Base-by-base conservation (phyloP, 768 basidiomycete genomes). In the Tremella mesenterica region DNA sequence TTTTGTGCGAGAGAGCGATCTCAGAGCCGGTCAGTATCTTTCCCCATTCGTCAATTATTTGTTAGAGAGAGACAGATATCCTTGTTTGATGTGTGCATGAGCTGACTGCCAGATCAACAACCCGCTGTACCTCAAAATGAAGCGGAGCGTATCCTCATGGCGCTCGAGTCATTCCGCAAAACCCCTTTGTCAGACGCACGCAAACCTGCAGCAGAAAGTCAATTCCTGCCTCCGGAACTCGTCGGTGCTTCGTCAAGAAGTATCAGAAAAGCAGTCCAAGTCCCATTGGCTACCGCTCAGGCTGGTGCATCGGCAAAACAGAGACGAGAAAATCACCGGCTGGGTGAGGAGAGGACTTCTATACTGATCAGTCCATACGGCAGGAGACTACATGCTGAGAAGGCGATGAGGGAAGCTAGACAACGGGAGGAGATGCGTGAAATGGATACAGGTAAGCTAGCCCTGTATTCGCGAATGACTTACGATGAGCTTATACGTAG, bases 341-440 rank as follows among this genome's bases (percentile, higher is more conserved):
- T 57, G 36, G 63, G 48, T 7, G 59, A 56, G 27, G 59, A 60
- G 21, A 50, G 59, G n/a, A 53, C 58, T 13, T 65, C 59, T n/a
- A 58, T 70, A 20, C 60, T 70, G 65, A 67, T 70, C 43, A 70
- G 68, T 52, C 68, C 68, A 25, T 70, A 70, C 49, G 65, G 65
- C 8, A 44, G 68, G 29, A 43, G 68, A 18, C 57, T 53, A 41
- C 60, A 61, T 30, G 60, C 54, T 3, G 67, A 69, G 30, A 20
- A 56, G 29, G 58, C 54, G 12, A 52, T 49, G 3, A 52, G 59
- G 39, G 62, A 65, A 27, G 56, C 50, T 38, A 18, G 48, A 26
- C 41, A 52, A 44, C 41, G 26, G 36, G 38, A 41, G 14, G 38
- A 41, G 38, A 23, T 16, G 6, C 4, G n/a, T 41, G 53, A 45